Evolutionary conservation across 345 rosid species (phyloP).

Genomic region (Zanthoxylum bungeanum): DNA sequence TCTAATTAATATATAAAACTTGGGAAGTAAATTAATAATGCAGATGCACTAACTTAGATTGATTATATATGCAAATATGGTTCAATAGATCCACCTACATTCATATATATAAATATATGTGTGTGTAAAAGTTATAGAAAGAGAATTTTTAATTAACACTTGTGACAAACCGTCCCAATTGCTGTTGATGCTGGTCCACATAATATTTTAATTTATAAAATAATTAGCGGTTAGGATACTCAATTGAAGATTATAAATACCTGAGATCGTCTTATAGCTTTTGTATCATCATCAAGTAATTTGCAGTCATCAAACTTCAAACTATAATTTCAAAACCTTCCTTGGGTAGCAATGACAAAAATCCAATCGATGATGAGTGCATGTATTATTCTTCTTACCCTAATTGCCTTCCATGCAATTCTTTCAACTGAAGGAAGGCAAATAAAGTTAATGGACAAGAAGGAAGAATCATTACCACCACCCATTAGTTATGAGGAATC

Average conservation of each 20-base stretch:
- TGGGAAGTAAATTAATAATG: too few relatives aligned
- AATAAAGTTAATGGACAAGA: constrained; percentile 19
- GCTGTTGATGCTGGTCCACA: constrained; percentile 11
- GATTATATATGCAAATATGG: too few relatives aligned
- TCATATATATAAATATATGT: too few relatives aligned
- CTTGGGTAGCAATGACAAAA: constrained; percentile 23
- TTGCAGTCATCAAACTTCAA: too few relatives aligned
- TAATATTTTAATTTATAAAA: neutral
- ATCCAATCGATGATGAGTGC: constrained; percentile 1
- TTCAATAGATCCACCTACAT: neutral
- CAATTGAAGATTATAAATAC: constrained; percentile 19
- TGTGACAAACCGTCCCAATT: constrained; percentile 3
- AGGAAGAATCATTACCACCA: constrained; percentile 12
- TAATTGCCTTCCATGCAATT: constrained; percentile 24
- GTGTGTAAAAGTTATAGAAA: too few relatives aligned
- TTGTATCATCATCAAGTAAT: neutral
- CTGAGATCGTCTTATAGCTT: constrained; percentile 1
- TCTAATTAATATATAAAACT: too few relatives aligned
- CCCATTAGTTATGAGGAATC: too few relatives aligned
- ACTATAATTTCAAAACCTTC: neutral
- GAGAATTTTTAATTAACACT: neutral
- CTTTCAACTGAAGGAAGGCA: constrained; percentile 30
- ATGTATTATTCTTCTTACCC: constrained; percentile 21
- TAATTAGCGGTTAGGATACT: constrained; percentile 12
- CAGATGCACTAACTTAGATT: too few relatives aligned